Base-by-base conservation (phyloP, 1,139 yeast genomes). In the Geotrichum bryndzae region DNA sequence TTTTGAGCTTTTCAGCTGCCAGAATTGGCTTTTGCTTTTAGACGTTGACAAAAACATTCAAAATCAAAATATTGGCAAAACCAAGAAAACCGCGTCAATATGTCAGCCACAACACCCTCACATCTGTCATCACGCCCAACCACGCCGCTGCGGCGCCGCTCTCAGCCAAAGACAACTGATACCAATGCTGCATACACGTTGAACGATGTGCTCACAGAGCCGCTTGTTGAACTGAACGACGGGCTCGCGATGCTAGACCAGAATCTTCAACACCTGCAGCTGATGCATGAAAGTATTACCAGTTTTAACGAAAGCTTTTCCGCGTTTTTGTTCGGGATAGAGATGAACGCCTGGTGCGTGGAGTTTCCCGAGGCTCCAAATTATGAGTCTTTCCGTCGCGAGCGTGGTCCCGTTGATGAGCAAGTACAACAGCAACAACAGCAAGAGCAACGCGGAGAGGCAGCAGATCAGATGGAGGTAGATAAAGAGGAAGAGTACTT, bases 321-420 rank as follows among this genome's bases (percentile, higher is more conserved):
- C 1, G 79, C 86, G 63, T 84, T 86, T 63, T 70, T 85, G 63
- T 85, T 85, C 67, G 88, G 90, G 1, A 73, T 86, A 60, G 80
- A 84, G 62, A 83, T 85, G 73, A 84, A 87, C 61, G 86, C 87
- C 73, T 86, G 88, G 84, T 84, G 90, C 69, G 84, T 84, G 52
- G 88, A 85, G 70, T 85, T 85, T 65, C 72, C 73, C 18, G 83
- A 81, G 66, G 77, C 79, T 0, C 81, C 83, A 4, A 41, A 15
- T 51, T 51, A 41, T 23, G 48, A 15, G 4, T 41, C 48, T 7
- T 41, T 41, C 18, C 48, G 48, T n/a, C 48, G 48, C 13, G 48
- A 41, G 23, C 48, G 48, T n/a, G 48, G 48, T 41, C 22, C 25
- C 18, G 22, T 41, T n/a, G 18, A 18, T 41, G 22, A n/a, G 48